These are phyloP conservation scores for Phtheirospermum japonicum DNA, from an alignment of 257 asterid species.

Conservation along the genomic window DNA sequence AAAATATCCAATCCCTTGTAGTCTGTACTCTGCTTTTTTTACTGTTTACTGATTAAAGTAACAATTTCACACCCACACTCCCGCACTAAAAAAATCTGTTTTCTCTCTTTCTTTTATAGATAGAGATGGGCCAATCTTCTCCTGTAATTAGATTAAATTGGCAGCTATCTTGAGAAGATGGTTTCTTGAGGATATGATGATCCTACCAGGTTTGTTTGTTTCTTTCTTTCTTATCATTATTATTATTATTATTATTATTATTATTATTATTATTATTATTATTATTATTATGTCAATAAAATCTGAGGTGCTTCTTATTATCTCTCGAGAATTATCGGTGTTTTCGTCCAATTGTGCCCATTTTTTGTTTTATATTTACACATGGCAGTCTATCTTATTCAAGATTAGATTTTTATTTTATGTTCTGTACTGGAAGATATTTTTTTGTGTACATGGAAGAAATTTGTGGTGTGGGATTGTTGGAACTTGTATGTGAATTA, in stretches of 20 bases:
- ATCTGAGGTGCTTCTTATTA: constrained; percentile 15
- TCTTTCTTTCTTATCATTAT: neutral
- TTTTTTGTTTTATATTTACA: neutral
- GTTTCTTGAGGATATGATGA: constrained; percentile 29
- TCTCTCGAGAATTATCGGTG: constrained; percentile 13
- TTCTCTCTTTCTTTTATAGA: constrained; percentile 6
- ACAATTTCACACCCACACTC: neutral
- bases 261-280: neutral
- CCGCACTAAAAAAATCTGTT: too few species aligned
- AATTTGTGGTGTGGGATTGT: constrained; percentile 49
- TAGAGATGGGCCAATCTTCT: constrained; percentile 20
- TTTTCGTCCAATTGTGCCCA: constrained; percentile 17
- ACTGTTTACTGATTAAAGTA: neutral
- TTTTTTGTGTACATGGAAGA: too few species aligned
- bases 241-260: neutral
- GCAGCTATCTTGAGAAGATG: constrained; percentile 24
- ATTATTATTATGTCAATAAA: constrained; percentile 1
- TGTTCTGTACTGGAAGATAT: too few species aligned
- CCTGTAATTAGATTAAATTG: constrained; percentile 9
- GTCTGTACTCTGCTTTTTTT: neutral
- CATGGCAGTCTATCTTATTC: constrained; percentile 1
- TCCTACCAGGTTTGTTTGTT: neutral
- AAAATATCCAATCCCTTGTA: neutral
- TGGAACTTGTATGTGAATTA: constrained; percentile 39
- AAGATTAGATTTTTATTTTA: constrained; percentile 32